phyloP scores from a whole-genome alignment of 2,329 filamentous ascomycete genomes.

The Ophiosphaerella narmari region DNA sequence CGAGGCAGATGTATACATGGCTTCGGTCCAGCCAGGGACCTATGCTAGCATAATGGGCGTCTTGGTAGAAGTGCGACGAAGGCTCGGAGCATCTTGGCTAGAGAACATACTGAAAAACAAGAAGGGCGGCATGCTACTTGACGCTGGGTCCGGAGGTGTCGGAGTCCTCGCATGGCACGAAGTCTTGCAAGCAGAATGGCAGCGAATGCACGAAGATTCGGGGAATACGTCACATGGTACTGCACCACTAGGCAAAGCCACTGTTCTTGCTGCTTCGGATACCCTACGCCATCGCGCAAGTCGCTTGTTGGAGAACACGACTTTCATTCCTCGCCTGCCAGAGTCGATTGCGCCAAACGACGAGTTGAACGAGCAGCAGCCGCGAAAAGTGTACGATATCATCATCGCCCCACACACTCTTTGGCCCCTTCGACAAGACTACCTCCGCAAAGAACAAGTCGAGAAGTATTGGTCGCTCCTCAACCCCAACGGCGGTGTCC shows the following conservation, averaged over 20 bases:
- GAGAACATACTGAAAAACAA: conserved; percentile 63
- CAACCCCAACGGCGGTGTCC: conserved; percentile 80
- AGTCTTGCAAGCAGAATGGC: conserved; percentile 80
- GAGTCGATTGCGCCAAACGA: conserved; percentile 74
- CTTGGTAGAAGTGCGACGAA: conserved; percentile 73
- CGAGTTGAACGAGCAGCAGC: conserved; percentile 39
- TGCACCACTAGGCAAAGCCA: conserved; percentile 71
- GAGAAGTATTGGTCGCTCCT: conserved; percentile 90
- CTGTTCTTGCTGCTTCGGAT: conserved; percentile 78
- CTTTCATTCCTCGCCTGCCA: conserved; percentile 88
- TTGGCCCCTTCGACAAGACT: conserved; percentile 75
- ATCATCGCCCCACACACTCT: conserved; percentile 88
- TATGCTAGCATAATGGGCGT: conserved; percentile 71
- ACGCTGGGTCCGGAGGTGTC: conserved; percentile 75
- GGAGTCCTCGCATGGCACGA: conserved; percentile 77
- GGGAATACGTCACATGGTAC: conserved; percentile 26
- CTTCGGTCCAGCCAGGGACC: conserved; percentile 70
- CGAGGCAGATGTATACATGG: conserved; percentile 74
- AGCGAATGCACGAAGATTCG: conserved; percentile 60
- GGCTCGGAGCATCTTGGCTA: conserved; percentile 73
- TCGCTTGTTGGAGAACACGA: conserved; percentile 81
- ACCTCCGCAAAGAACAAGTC: conserved; percentile 75
- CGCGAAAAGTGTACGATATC: conserved; percentile 81
- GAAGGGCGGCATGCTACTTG: conserved; percentile 68
- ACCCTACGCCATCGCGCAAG: conserved; percentile 76